Base-by-base conservation (phyloP, 345 rosid genomes). In the Eucalyptus cloeziana region DNA sequence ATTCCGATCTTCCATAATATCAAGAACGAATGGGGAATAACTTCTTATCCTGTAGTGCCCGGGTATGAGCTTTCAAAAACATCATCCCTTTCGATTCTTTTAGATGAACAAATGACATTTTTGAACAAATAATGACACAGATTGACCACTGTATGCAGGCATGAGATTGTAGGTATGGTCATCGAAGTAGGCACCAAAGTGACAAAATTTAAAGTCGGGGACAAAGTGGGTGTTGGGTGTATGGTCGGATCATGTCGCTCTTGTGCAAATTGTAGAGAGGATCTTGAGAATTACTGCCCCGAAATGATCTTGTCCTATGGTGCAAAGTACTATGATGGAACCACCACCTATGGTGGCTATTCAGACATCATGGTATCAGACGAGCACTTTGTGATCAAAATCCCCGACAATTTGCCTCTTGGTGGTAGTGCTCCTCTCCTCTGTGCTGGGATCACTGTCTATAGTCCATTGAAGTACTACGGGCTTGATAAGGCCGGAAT, bases 361-460 rank as follows among this genome's bases (percentile, higher is more conserved):
- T 92, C 96, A 27, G 93, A 96, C 90, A 49, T 88, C 45, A 95
- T 95, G 92, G 94, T 95, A 1, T 93, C 92, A 2, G 91, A 95
- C 4, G 93, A 95, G 69, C 96, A 91, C 49, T 96, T 93, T 81
- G 87, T 95, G 8, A 89, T 96, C 27, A 89, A 89, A 25, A 89
- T 96, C 85, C 97, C 97, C 1, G 92, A 95, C 24, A 92, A 88
- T 43, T 62, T 96, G 87, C 93, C 95, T 17, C 94, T 95, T 17
- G 96, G 93, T 31, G 89, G 92, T 8, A 92, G 90, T 14, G 98
- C 97, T 2, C 97, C 97, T 7, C 90, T 96, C 45, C 94, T 96
- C 2, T 96, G 98, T 81, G 96, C 95, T 22, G 98, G 97, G 31
- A 94, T 95, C 89, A 95, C 96, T 3, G 94, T 96, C 30, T 95